phyloP scores from a whole-genome alignment of 2,329 filamentous ascomycete genomes.

The Falciphora oryzae region DNA sequence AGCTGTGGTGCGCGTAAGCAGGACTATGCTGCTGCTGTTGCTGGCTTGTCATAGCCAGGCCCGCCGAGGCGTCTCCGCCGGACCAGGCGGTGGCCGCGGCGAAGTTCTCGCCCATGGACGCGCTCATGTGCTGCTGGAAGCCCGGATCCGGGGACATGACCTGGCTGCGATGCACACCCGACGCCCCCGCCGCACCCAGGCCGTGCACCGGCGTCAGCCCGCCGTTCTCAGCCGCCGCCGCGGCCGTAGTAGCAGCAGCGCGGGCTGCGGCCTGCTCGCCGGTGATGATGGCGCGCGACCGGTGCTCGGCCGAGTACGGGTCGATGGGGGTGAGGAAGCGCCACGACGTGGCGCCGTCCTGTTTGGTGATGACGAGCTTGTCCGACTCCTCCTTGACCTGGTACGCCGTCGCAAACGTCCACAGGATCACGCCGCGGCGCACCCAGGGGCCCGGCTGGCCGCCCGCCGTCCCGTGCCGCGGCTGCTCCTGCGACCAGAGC shows the following conservation, averaged over 20 bases:
- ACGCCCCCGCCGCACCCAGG: not conserved
- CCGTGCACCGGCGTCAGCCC: constrained; percentile 9
- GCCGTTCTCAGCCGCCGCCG: constrained; percentile 7
- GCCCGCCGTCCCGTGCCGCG: constrained; percentile 21
- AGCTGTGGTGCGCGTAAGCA: constrained; percentile 9
- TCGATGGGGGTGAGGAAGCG: constrained; percentile 56
- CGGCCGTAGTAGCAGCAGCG: constrained; percentile 10
- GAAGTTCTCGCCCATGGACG: constrained; percentile 54
- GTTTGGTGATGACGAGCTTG: constrained; percentile 38
- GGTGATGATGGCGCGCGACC: constrained; percentile 37
- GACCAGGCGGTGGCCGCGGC: constrained; percentile 32
- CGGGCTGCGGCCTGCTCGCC: constrained; percentile 15
- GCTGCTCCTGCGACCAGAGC: constrained; percentile 50
- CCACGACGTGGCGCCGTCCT: constrained; percentile 50
- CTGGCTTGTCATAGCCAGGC: not conserved
- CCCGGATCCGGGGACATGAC: constrained; percentile 49
- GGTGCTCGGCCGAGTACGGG: constrained; percentile 52
- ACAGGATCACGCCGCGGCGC: constrained; percentile 55
- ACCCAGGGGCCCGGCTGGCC: constrained; percentile 36
- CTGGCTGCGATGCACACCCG: constrained; percentile 28
- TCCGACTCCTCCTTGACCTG: constrained; percentile 23
- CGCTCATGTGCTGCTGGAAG: constrained; percentile 46
- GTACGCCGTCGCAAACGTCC: constrained; percentile 54
- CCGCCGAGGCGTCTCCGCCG: constrained; percentile 8
- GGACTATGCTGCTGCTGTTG: constrained; percentile 15